Base-by-base conservation (phyloP, 1,139 yeast genomes). In the Pneumocystis carinii region DNA sequence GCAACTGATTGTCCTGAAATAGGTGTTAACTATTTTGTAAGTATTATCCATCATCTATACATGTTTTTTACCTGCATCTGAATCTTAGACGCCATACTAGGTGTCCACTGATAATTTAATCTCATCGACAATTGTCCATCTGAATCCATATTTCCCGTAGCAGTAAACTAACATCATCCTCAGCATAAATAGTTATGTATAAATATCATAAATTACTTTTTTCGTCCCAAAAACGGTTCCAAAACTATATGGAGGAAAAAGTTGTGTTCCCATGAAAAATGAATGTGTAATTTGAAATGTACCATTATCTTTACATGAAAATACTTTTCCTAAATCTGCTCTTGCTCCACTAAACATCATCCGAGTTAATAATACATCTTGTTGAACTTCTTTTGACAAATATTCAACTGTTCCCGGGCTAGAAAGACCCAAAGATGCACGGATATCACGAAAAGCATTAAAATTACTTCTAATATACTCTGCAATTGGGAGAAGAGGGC, bases 271-370 rank as follows among this genome's bases (percentile, higher is more conserved):
- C 70, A 88, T 78, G 62, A 95, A 82, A 74, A 94, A 87, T 65
- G 97, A 86, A 75, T 94, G 98, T 67, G 96, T 87, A 66, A 95
- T 87, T 80, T 94, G 98, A 86, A 94, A 92, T 66, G 90, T 95
- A 66, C 98, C 97, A 75, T 85, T 84, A 82, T 90, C 81, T 8
- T 37, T 37, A 6, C 59, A 37, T 69, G 87, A 79, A 73, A 94
- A 89, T 35, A 92, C 90, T 81, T 92, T 92, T 78, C 89, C 88
- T 72, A 92, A 82, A 75, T 92, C 98, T 65, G 98, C 98, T 75
- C 96, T 86, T 72, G 94, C 82, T 66, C 99, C 99, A 61, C 96
- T 87, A 82, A 92, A 92, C 76, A 86, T 85, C 78, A 88, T 87
- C 74, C 90, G 95, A 74, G 81, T 84, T 72, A 90, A 81, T 74